Evolutionary conservation across 768 basidiomycete genomes (phyloP).

Genomic region (Leccinum longicurvipes): DNA sequence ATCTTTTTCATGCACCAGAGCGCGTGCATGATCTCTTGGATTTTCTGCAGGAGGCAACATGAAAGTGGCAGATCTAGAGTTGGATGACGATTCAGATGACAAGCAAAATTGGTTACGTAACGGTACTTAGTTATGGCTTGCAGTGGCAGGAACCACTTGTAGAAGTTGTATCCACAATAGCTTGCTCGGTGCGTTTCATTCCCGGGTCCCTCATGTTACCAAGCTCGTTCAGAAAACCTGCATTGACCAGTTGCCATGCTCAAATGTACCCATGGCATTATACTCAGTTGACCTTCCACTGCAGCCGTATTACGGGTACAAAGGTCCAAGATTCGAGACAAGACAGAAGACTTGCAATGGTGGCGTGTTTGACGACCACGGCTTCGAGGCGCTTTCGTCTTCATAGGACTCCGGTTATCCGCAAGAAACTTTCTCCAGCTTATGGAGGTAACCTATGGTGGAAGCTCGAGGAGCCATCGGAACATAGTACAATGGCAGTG

Average conservation of each 20-base stretch:
- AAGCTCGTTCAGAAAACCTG: constrained; percentile 68
- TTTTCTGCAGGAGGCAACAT: constrained; percentile 40
- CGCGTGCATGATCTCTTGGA: constrained; percentile 55
- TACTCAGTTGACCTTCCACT: constrained; percentile 78
- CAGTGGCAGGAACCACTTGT: too few species aligned
- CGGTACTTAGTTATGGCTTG: too few species aligned
- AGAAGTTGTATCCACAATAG: constrained; percentile 74
- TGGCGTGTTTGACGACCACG: constrained; percentile 80
- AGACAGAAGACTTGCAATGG: constrained; percentile 76
- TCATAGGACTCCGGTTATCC: constrained; percentile 67
- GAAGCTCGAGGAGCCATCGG: not conserved
- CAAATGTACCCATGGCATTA: constrained; percentile 82
- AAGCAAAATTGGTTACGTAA: not conserved
- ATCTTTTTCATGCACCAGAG: constrained; percentile 67
- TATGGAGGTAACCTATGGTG: constrained; percentile 67
- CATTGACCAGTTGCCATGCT: constrained; percentile 73
- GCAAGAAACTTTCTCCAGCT: constrained; percentile 73
- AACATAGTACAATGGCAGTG: constrained; percentile 50
- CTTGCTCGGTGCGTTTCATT: constrained; percentile 80
- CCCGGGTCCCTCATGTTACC: constrained; percentile 80
- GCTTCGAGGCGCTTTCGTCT: constrained; percentile 61
- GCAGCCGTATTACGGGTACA: too few species aligned
- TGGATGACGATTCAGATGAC: too few species aligned
- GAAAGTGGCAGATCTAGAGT: constrained; percentile 17
- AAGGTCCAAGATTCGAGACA: constrained; percentile 67